Percentiles rank a stretch among this genome's conserved stretches.
phyloP scores from a whole-genome alignment of 225 moss, liverwort and hornwort species.

The Pseudisothecium myosuroides region DNA sequence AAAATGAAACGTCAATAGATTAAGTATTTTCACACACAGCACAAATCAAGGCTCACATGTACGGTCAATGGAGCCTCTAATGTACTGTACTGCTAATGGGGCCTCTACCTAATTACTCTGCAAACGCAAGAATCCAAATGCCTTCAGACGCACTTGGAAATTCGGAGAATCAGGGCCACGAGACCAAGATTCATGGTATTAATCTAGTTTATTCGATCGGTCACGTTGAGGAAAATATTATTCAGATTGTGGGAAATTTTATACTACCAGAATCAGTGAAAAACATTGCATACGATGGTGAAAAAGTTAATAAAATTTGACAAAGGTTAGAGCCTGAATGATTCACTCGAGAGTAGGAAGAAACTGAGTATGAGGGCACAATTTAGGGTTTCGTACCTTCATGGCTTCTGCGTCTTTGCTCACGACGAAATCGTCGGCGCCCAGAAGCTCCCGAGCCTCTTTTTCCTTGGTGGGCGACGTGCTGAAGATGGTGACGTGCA shows the following conservation, averaged over 20 bases:
- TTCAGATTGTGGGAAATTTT: neutral
- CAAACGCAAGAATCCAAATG: neutral
- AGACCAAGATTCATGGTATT: too few relatives aligned
- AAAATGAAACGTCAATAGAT: neutral
- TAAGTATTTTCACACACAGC: neutral
- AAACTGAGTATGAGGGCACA: neutral
- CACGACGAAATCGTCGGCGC: constrained; percentile 58
- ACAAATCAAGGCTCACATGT: neutral
- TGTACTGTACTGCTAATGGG: neutral
- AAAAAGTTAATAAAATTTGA: neutral
- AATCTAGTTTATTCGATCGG: neutral
- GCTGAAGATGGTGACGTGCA: constrained; percentile 69
- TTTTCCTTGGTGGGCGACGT: constrained; percentile 52
- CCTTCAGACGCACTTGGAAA: neutral
- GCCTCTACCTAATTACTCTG: neutral
- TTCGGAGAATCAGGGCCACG: neutral
- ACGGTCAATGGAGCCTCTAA: too few relatives aligned
- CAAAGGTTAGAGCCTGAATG: neutral
- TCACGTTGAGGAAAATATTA: too few relatives aligned
- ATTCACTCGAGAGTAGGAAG: neutral
- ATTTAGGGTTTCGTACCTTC: neutral
- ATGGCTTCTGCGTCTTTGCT: constrained; percentile 56
- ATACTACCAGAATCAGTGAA: neutral
- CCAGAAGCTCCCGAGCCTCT: constrained; percentile 39
- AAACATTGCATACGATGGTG: too few relatives aligned